These are phyloP conservation scores for Talaromyces funiculosus DNA, from an alignment of 2,329 filamentous ascomycete species.

Conservation along the genomic window DNA sequence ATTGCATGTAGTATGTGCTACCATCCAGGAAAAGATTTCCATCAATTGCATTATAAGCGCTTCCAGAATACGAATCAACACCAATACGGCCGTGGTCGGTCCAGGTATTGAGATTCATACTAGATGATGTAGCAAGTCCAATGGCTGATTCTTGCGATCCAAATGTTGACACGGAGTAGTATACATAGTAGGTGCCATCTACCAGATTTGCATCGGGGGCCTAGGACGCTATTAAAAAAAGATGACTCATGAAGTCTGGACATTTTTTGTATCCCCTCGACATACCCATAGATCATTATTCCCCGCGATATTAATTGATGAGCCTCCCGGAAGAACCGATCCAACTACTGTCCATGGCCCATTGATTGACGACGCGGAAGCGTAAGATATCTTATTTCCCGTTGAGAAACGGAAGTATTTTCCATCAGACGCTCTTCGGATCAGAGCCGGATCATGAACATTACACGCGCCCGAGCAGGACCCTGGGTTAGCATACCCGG, in stretches of 20 bases:
- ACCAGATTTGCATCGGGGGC: background rate
- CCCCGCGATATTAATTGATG: background rate
- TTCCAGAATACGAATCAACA: slow-evolving; percentile 33
- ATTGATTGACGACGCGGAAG: slow-evolving; percentile 42
- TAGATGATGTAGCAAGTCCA: slow-evolving; percentile 49
- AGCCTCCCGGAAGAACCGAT: slow-evolving; percentile 38
- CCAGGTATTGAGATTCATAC: slow-evolving; percentile 34
- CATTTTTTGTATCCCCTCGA: background rate
- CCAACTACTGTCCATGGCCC: slow-evolving; percentile 50
- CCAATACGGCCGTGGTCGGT: slow-evolving; percentile 30
- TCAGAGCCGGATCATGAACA: slow-evolving; percentile 46
- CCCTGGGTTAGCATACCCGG: slow-evolving; percentile 11
- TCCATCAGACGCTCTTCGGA: slow-evolving; percentile 44
- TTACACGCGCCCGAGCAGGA: slow-evolving; percentile 28
- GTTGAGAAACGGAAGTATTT: slow-evolving; percentile 52
- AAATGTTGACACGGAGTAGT: slow-evolving; percentile 25
- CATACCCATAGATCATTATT: background rate
- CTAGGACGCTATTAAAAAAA: too few species aligned
- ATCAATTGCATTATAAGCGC: slow-evolving; percentile 58
- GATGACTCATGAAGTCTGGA: too few species aligned
- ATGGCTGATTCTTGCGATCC: slow-evolving; percentile 58
- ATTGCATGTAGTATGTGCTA: slow-evolving; percentile 48
- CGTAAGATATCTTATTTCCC: slow-evolving; percentile 45
- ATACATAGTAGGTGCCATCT: background rate
- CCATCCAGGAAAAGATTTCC: slow-evolving; percentile 46